phyloP scores from a whole-genome alignment of 192 early-diverging fungal species.

The Coemansia sp. region DNA sequence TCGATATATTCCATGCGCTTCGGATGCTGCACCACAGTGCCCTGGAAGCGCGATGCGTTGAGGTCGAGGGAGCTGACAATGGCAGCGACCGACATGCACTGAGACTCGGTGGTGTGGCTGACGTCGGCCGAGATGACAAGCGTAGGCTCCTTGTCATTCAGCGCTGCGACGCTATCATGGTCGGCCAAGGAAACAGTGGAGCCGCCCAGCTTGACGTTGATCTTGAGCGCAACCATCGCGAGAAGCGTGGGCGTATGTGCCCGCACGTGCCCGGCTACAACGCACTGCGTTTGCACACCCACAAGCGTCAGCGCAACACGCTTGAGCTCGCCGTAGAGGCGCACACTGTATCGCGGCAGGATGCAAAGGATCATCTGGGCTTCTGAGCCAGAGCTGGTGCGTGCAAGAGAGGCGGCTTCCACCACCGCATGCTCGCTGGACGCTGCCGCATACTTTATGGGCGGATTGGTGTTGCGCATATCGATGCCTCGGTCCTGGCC shows the following conservation, averaged over 20 bases:
- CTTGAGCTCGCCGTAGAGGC: constrained; percentile 58
- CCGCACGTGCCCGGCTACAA: constrained; percentile 19
- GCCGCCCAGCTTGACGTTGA: constrained; percentile 69
- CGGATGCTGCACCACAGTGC: constrained; percentile 40
- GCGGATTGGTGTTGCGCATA: constrained; percentile 18
- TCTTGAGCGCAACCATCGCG: constrained; percentile 51
- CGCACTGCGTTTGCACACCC: constrained; percentile 58
- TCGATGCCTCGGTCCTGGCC: constrained; percentile 16
- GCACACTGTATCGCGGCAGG: constrained; percentile 10
- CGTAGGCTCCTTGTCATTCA: constrained; percentile 32
- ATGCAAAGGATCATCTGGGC: constrained; percentile 33
- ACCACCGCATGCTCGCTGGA: background rate
- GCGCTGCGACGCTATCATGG: constrained; percentile 5
- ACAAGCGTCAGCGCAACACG: constrained; percentile 49
- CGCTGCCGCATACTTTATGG: constrained; percentile 6
- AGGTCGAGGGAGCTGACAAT: constrained; percentile 41
- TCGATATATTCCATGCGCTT: constrained; percentile 34
- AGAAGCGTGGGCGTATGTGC: constrained; percentile 23
- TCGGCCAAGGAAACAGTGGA: constrained; percentile 37
- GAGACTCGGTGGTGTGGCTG: constrained; percentile 51
- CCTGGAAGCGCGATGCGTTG: constrained; percentile 25
- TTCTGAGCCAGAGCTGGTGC: background rate
- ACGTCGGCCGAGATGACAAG: constrained; percentile 63
- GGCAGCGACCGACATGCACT: constrained; percentile 52
- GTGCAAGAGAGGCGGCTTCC: background rate